Percentiles rank a stretch among this genome's conserved stretches.
Conservation (phyloP, 148 eudicot species). For the Euryodendron excelsum region DNA sequence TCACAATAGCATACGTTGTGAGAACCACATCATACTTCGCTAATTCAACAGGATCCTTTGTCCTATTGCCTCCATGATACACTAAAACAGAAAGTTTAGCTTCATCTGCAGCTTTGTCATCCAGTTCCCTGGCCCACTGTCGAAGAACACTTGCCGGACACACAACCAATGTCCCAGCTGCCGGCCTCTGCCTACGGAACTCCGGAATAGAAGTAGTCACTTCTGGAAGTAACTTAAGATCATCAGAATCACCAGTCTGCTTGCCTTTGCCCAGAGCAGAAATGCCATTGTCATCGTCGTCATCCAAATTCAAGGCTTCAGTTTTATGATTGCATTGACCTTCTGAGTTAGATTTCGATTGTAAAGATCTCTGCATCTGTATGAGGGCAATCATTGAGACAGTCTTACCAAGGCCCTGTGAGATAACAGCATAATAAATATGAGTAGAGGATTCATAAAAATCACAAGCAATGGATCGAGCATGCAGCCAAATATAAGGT, state of each 20-base stretch:
- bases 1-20: slow-evolving; percentile 89
- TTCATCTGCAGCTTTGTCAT: slow-evolving; percentile 69
- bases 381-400: slow-evolving; percentile 87
- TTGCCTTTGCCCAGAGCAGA: slow-evolving; percentile 28
- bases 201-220: slow-evolving; percentile 40
- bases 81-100: slow-evolving; percentile 62
- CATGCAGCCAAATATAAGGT: neutral
- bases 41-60: slow-evolving; percentile 66
- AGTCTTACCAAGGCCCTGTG: slow-evolving; percentile 98
- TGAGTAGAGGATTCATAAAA: neutral
- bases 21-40: slow-evolving; percentile 84
- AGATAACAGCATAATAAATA: slow-evolving; percentile 20
- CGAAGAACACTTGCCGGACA: slow-evolving; percentile 98
- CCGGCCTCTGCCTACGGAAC: slow-evolving; percentile 58
- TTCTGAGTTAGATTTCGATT: slow-evolving; percentile 55
- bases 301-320: slow-evolving; percentile 78
- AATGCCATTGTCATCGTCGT: slow-evolving; percentile 54
- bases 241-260: slow-evolving; percentile 33
- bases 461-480: neutral
- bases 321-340: slow-evolving; percentile 33
- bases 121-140: slow-evolving; percentile 93
- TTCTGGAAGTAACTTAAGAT: slow-evolving; percentile 35
- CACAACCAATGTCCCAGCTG: slow-evolving; percentile 95
- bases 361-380: slow-evolving; percentile 56
- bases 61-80: slow-evolving; percentile 92